A percentile compares a stretch with the other conserved stretches of the same genome.
Evolutionary conservation across 2,329 filamentous ascomycete species (phyloP).

Genomic region (Emericellopsis cladophorae): DNA sequence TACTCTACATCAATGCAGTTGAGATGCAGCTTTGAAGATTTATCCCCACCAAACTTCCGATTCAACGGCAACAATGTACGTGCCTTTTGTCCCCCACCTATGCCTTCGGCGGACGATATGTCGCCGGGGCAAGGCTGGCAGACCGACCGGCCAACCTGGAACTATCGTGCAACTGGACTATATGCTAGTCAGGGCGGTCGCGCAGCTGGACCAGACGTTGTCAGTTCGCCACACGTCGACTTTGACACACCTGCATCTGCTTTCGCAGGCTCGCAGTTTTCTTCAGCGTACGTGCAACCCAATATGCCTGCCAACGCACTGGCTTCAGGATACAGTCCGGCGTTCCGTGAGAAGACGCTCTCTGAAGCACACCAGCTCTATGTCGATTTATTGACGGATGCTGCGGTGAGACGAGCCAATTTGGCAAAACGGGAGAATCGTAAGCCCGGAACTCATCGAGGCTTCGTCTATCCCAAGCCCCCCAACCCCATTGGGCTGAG

Average conservation of each 20-base stretch:
- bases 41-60: conserved; percentile 18
- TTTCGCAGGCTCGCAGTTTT: no score
- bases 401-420: no score
- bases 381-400: no score
- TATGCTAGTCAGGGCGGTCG: no score
- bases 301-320: conserved; percentile 15
- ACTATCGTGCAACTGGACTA: neutral
- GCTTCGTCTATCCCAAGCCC: conserved; percentile 38
- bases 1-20: conserved; percentile 5
- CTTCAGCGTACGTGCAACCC: no score
- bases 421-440: no score
- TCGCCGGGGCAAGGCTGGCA: conserved; percentile 10
- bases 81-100: conserved; percentile 22
- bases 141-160: neutral
- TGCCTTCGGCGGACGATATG: conserved; percentile 15
- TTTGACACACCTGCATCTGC: no score
- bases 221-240: no score
- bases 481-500: neutral
- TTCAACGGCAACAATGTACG: conserved; percentile 23
- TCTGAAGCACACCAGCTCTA: no score
- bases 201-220: no score
- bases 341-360: neutral
- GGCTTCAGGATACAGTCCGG: conserved; percentile 11
- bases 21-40: conserved; percentile 5
- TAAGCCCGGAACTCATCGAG: conserved; percentile 18